Evolutionary conservation across 2,329 filamentous ascomycete genomes (phyloP), one percentile per base, ranked within the genome.

Genomic region (Parafenestella ontariensis): DNA sequence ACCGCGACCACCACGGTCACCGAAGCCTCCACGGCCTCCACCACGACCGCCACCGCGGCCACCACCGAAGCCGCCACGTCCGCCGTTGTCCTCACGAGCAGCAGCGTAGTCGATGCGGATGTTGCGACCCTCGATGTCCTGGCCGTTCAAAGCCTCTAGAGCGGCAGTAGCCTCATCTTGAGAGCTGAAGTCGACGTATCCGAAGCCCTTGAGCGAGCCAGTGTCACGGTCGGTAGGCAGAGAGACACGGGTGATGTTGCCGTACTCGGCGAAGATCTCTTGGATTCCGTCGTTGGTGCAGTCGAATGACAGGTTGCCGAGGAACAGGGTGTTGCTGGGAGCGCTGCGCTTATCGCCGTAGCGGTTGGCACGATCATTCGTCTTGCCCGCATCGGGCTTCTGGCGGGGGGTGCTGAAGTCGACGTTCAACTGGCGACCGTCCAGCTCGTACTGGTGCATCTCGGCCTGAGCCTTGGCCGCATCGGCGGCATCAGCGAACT

Each of bases 251-350:
- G 89, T 85, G 74, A 95, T 86, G 73, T 82, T 83, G 63, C 87
- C 86, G 67, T 88, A 84, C 65, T 89, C 84, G 68, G 81, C 81
- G 82, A 96, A 96, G 75, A 89, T 87, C 66, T 89, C 85, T 59
- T 83, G 83, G 65, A 97, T 83, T 62, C 82, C 79, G 51, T 93
- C 89, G 81, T 96, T 90, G 70, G 89, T 87, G 69, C 88, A 87
- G 62, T 91, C 87, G 79, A 96, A 97, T 46, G 90, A 88, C 64
- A 97, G 81, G 83, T 97, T 97, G 70, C 92, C 93, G 64, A 96
- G 87, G 79, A 95, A 97, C 56, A 97, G 85, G 37, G 93, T 97
- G 65, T 93, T 89, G 74, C 87, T 90, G 75, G 91, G 89, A 59
- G 90, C 85, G 82, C 89, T 93, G 72, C 88, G 81, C 66, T 85